Percentiles rank a stretch among this genome's conserved stretches.
Conservation (phyloP, 257 asterid species). For the Salvia rosmarinus region DNA sequence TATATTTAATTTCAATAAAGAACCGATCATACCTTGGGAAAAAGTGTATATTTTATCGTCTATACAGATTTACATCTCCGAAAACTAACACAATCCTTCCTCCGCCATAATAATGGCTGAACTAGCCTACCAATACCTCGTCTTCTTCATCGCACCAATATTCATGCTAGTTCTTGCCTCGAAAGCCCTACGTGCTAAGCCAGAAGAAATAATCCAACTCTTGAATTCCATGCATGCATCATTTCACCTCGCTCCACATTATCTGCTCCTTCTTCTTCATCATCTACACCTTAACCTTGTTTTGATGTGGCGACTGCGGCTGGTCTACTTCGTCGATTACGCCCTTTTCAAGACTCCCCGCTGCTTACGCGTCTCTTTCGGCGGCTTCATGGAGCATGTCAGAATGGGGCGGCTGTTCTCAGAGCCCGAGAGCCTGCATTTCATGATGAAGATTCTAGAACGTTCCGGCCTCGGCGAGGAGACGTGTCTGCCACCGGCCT, state of each 20-base stretch:
- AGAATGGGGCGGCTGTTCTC: conserved; percentile 16
- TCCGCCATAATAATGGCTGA: conserved; percentile 45
- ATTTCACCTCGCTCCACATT: conserved; percentile 35
- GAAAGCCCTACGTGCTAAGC: conserved; percentile 30
- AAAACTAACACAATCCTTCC: not conserved
- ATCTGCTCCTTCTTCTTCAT: conserved; percentile 37
- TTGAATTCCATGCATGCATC: conserved; percentile 37
- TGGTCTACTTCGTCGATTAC: conserved; percentile 58
- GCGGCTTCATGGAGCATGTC: conserved; percentile 55
- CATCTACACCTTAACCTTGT: conserved; percentile 32
- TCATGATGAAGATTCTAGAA: conserved; percentile 60
- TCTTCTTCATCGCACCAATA: conserved; percentile 41
- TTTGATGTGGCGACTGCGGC: conserved; percentile 51
- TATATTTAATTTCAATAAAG: no score
- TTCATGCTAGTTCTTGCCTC: conserved; percentile 32
- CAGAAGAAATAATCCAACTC: conserved; percentile 30
- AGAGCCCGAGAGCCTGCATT: conserved; percentile 54
- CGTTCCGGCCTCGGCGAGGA: conserved; percentile 68
- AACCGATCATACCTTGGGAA: no score
- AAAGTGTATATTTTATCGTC: no score
- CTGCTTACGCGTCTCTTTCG: conserved; percentile 51
- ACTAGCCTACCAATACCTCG: conserved; percentile 45
- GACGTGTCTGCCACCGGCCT: conserved; percentile 55
- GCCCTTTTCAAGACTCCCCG: conserved; percentile 60
- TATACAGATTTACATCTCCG: no score